These are phyloP conservation scores for Rhodosporidiobolus odoratus DNA, from an alignment of 768 basidiomycete genomes.

Conservation along the genomic window DNA sequence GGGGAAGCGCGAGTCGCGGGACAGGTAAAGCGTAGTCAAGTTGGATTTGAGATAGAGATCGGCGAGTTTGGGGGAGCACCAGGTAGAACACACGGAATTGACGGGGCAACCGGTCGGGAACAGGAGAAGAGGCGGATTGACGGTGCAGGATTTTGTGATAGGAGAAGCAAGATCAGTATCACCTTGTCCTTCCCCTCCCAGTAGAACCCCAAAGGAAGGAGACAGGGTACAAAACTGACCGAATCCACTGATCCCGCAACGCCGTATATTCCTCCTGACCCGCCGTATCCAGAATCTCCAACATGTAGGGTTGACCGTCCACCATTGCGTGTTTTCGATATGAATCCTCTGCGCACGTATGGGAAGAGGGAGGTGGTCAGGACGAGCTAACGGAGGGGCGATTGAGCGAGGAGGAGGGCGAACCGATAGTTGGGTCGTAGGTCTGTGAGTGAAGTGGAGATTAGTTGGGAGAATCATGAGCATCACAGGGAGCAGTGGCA, in stretches of 20 bases:
- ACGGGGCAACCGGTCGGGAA: neutral
- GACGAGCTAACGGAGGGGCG: neutral
- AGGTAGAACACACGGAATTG: no score
- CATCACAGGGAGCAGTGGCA: neutral
- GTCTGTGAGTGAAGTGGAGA: conserved; percentile 18
- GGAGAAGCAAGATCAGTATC: neutral
- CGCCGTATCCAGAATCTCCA: conserved; percentile 94
- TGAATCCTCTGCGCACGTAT: conserved; percentile 41
- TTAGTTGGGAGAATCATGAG: no score
- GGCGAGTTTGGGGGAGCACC: neutral
- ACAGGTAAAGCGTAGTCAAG: neutral
- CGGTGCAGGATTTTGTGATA: neutral
- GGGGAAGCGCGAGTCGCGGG: neutral
- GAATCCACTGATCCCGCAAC: conserved; percentile 43
- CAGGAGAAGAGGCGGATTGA: neutral
- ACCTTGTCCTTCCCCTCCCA: neutral
- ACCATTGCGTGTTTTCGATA: conserved; percentile 70
- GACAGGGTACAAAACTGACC: conserved; percentile 23
- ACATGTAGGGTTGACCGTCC: conserved; percentile 95
- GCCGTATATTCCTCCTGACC: conserved; percentile 58
- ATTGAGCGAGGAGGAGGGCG: neutral
- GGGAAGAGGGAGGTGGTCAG: neutral
- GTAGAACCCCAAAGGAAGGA: neutral
- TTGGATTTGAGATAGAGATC: neutral
- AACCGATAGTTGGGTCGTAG: conserved; percentile 43